phyloP scores from a whole-genome alignment of 176 grass and related monocot species.

The Aegilops umbellulata region DNA sequence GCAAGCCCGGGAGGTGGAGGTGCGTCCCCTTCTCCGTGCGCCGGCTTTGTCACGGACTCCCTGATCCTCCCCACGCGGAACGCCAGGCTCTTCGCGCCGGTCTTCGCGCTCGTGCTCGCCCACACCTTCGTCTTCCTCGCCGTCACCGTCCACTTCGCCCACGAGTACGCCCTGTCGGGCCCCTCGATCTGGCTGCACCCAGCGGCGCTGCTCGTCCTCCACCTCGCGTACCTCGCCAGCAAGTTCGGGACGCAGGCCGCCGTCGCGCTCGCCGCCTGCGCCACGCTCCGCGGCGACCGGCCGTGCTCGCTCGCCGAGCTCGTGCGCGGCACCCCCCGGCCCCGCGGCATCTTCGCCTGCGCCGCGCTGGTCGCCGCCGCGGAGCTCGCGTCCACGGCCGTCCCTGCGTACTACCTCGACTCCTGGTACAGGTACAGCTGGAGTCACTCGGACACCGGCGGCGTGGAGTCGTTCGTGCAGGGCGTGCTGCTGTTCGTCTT shows the following conservation, averaged over 20 bases:
- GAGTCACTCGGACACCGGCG: not conserved
- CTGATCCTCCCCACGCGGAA: conserved; percentile 34
- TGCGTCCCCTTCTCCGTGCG: not conserved
- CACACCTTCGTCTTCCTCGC: conserved; percentile 13
- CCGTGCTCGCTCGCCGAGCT: not conserved
- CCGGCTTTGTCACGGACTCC: conserved; percentile 7
- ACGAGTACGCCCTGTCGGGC: not conserved
- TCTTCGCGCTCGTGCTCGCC: conserved; percentile 14
- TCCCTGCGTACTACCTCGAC: not conserved
- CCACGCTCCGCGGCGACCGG: no score
- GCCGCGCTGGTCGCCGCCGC: no score
- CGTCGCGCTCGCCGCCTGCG: no score
- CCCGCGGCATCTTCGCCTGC: no score
- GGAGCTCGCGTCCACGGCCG: not conserved
- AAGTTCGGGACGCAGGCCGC: no score
- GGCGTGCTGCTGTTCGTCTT: not conserved
- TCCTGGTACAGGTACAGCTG: not conserved
- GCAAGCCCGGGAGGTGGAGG: not conserved
- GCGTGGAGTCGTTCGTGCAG: not conserved
- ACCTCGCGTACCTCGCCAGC: no score
- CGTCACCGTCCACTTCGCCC: not conserved
- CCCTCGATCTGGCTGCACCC: not conserved
- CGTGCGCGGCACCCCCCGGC: no score
- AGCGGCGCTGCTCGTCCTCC: no score
- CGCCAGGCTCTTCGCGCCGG: not conserved